Evolutionary conservation across 2,329 filamentous ascomycete genomes (phyloP), one percentile per base, ranked within the genome.

Genomic region (Fusarium sp.): DNA sequence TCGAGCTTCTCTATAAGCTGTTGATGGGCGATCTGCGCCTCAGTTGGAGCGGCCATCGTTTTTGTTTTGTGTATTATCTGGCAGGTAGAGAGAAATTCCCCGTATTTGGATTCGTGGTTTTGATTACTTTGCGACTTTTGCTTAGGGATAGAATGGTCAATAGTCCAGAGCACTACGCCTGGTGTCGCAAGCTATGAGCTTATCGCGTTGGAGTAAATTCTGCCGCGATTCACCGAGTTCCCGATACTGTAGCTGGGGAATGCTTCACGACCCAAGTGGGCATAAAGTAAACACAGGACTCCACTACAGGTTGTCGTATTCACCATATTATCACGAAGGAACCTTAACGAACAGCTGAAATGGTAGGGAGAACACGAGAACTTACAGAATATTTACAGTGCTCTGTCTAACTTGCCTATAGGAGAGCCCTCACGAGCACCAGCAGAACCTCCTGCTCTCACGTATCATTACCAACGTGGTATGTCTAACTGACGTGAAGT

Each of bases 381-480:
- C 2, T 6, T 12, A 2, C 5, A 1, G 13, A 11, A 10, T 9
- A 8, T 13, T 4, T 26, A 6, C 21, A 10, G 18, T 23, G 6
- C 10, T 14, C 3, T 14, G 3, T 41, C 53, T 63, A 52, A 59
- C 41, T 14, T 21, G 5, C 30, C 4, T 23, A 4, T 53, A 91
- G 95, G 96, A 99, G 81, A 97, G 93, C 76, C 96, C 96, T 41
- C 96, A 99, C 78, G 96, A 98, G 79, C 94, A 98, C 75, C 96
- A 98, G 84, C 95, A 99, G 85, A 97, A 92, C 77, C 86, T 97
- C 55, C 86, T 99, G 75, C 88, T 98, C 46, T 96, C 93, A 23
- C 93, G 96, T 67, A 98, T 99, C 82, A 97, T 98, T 82, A 96
- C 91, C 78, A 99, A 99, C 77, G 94, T 98, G 77, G 95, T 98